Percentiles rank a stretch among this genome's conserved stretches.
Evolutionary conservation across 176 grass and related monocot species (phyloP).

Genomic region (Aegilops sharonensis): DNA sequence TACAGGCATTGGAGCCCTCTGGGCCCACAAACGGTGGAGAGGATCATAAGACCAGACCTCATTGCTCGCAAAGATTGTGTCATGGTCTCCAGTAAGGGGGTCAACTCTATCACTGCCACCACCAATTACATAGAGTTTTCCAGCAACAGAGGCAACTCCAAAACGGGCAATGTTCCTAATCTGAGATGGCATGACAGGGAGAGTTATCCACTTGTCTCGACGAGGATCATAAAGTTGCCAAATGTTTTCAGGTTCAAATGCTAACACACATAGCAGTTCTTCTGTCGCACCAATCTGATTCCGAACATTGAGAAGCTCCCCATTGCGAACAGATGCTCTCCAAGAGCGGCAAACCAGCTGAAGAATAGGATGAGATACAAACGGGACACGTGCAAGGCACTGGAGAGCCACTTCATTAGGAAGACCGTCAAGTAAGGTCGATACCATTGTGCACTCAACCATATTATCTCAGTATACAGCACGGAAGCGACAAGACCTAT

Average conservation of each 20-base stretch:
- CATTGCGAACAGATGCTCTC: constrained; percentile 54
- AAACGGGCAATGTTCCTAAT: constrained; percentile 90
- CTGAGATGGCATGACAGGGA: constrained; percentile 91
- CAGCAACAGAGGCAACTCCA: constrained; percentile 67
- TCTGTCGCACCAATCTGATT: constrained; percentile 57
- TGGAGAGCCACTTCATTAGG: constrained; percentile 92
- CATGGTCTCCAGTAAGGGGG: constrained; percentile 89
- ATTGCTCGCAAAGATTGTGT: constrained; percentile 90
- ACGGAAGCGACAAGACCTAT: constrained; percentile 7
- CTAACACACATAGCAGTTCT: constrained; percentile 85
- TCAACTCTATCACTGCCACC: constrained; percentile 95
- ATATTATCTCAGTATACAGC: constrained; percentile 16
- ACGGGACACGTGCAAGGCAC: constrained; percentile 87
- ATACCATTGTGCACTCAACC: constrained; percentile 34
- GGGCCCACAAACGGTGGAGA: constrained; percentile 54
- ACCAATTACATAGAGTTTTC: constrained; percentile 94
- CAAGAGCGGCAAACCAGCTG: constrained; percentile 85
- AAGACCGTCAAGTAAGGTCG: constrained; percentile 76
- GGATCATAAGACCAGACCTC: constrained; percentile 98
- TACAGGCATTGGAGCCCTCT: constrained; percentile 70
- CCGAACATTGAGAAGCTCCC: constrained; percentile 60
- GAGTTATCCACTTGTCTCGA: constrained; percentile 82
- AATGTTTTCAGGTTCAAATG: constrained; percentile 94
- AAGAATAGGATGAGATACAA: constrained; percentile 65
- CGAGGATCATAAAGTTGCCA: constrained; percentile 97